Evolutionary conservation across 352 stramenopile species (phyloP).

Genomic region (Globisporangium paddicum): DNA sequence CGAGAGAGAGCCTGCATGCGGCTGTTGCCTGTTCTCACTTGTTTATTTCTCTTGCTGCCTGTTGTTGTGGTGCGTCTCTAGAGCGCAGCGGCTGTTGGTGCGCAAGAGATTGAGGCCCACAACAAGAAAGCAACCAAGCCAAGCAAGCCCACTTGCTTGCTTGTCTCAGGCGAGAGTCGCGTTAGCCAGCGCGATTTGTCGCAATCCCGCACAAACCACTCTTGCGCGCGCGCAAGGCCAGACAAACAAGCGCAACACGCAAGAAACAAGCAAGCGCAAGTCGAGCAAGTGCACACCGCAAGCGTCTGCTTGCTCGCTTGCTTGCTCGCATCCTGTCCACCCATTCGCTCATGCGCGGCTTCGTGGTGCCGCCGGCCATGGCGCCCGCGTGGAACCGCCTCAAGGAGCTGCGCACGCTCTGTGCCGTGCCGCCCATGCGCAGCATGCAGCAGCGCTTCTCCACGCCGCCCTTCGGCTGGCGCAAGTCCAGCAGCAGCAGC

Average conservation of each 20-base stretch:
- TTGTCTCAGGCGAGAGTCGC: constrained; percentile 1
- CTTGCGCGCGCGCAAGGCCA: neutral
- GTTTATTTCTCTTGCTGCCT: neutral
- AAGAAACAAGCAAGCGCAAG: neutral
- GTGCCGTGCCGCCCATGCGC: constrained; percentile 17
- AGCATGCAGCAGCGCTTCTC: constrained; percentile 28
- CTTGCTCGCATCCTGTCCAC: neutral
- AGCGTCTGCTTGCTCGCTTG: neutral
- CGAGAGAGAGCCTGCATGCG: neutral
- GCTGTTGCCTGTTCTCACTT: neutral
- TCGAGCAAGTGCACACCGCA: neutral
- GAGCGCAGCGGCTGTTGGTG: neutral
- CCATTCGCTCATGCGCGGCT: constrained; percentile 8
- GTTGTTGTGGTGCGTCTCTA: too few relatives aligned
- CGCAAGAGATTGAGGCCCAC: constrained; percentile 3
- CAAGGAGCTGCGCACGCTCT: constrained; percentile 26
- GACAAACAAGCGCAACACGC: neutral
- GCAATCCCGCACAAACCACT: neutral
- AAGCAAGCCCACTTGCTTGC: constrained; percentile 1
- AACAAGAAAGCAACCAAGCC: neutral
- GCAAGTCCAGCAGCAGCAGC: constrained; percentile 16
- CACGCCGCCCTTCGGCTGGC: constrained; percentile 22
- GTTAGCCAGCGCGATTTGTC: constrained; percentile 8
- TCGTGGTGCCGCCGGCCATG: constrained; percentile 22
- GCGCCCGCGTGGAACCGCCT: constrained; percentile 37